phyloP scores from a whole-genome alignment of 257 asterid species.

The Solanum lycopersicoides region DNA sequence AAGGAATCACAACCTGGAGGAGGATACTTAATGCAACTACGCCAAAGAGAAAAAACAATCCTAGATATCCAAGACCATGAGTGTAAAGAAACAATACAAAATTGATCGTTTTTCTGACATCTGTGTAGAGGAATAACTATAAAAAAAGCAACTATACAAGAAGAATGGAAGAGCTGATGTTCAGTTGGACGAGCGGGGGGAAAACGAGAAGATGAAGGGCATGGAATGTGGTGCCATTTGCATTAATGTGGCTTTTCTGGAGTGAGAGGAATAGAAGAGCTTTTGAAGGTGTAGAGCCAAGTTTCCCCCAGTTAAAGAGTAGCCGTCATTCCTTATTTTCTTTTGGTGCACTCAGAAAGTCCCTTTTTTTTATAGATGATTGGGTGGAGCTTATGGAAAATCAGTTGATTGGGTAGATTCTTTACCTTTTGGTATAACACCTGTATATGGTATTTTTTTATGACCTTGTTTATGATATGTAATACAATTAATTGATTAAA shows the following conservation, averaged over 20 bases:
- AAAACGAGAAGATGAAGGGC: background rate
- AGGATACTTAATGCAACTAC: background rate
- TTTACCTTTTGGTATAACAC: background rate
- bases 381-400: background rate
- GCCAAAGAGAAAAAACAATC: background rate
- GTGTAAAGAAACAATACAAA: background rate
- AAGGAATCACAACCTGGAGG: background rate
- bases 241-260: background rate
- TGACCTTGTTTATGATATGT: background rate
- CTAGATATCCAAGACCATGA: background rate
- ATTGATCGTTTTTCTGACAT: background rate
- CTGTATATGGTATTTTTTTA: background rate
- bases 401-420: background rate
- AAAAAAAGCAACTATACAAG: background rate
- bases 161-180: background rate
- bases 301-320: background rate
- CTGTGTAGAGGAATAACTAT: background rate
- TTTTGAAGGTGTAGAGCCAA: background rate
- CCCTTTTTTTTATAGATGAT: background rate
- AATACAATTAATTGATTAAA: background rate
- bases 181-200: background rate
- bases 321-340: background rate
- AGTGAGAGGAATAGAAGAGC: background rate
- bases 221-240: background rate
- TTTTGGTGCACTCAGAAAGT: background rate